A percentile compares a stretch with the other conserved stretches of the same genome.
phyloP scores from a whole-genome alignment of 306 rosid species.

The Corylus avellana region DNA sequence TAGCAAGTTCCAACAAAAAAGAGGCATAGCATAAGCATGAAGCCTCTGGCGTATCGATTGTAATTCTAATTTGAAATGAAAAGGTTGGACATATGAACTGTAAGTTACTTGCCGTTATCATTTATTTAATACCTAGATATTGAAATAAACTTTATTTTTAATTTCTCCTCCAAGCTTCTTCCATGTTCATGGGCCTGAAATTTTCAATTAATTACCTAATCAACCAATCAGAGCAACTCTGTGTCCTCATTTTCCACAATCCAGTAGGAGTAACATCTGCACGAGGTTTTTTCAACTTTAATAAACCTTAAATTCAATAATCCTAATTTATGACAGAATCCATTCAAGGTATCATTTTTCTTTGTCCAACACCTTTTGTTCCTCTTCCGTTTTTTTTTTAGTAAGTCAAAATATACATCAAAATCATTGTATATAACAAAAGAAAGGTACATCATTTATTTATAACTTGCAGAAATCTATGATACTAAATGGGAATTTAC shows the following conservation, averaged over 20 bases:
- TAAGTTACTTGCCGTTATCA: not conserved
- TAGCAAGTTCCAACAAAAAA: not conserved
- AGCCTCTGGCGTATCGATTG: not conserved
- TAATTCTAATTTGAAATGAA: not conserved
- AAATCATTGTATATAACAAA: not conserved
- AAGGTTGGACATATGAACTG: not conserved
- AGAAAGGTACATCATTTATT: not conserved
- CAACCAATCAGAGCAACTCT: constrained; percentile 21
- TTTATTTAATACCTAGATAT: not conserved
- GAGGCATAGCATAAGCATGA: not conserved
- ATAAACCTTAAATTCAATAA: not conserved
- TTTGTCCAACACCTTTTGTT: not conserved
- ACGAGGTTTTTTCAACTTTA: not conserved
- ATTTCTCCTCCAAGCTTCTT: constrained; percentile 7
- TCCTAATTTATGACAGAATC: not conserved
- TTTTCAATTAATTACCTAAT: constrained; percentile 14
- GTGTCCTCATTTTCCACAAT: not conserved
- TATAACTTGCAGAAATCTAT: not conserved
- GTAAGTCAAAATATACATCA: not conserved
- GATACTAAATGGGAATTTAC: not conserved
- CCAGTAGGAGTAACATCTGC: not conserved
- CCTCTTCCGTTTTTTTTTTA: not conserved
- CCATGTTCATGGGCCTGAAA: constrained; percentile 15
- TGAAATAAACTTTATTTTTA: not conserved
- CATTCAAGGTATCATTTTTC: not conserved